These are phyloP conservation scores for Asterella californica DNA, from an alignment of 225 moss, liverwort and hornwort genomes.

Conservation along the genomic window DNA sequence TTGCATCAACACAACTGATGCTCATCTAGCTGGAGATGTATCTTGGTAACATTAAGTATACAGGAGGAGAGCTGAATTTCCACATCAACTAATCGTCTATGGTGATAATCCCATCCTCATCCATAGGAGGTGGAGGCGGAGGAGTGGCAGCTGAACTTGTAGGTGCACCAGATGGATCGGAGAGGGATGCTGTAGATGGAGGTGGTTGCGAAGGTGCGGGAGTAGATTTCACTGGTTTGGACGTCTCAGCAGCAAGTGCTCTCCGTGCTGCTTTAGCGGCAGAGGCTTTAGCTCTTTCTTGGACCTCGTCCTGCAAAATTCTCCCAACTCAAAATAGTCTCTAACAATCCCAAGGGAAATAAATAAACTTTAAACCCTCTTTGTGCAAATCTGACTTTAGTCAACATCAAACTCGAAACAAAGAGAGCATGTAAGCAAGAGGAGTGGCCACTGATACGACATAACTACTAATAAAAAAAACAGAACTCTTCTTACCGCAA, in stretches of 20 bases:
- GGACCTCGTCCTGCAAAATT: slow-evolving; percentile 72
- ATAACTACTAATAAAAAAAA: too few species aligned
- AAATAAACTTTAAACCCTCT: too few species aligned
- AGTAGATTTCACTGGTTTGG: slow-evolving; percentile 8
- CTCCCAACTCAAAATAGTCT: not conserved
- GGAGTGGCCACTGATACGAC: not conserved
- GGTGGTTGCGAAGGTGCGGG: slow-evolving; percentile 34
- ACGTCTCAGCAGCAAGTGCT: slow-evolving; percentile 39
- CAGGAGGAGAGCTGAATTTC: not conserved
- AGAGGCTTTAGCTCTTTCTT: slow-evolving; percentile 70
- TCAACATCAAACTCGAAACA: not conserved
- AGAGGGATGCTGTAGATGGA: slow-evolving; percentile 39
- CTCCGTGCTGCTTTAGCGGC: slow-evolving; percentile 67
- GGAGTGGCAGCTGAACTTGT: not conserved
- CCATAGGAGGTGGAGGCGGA: not conserved
- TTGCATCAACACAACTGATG: not conserved
- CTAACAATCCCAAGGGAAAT: not conserved
- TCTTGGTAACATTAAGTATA: not conserved
- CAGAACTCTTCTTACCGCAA: too few species aligned
- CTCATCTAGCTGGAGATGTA: not conserved
- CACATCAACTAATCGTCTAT: slow-evolving; percentile 11
- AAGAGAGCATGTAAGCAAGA: not conserved
- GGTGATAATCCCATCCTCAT: slow-evolving; percentile 20
- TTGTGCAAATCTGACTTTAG: not conserved
- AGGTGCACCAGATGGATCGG: slow-evolving; percentile 27